Evolutionary conservation across 257 asterid species (phyloP).

Genomic region (Penstemon newberryi): DNA sequence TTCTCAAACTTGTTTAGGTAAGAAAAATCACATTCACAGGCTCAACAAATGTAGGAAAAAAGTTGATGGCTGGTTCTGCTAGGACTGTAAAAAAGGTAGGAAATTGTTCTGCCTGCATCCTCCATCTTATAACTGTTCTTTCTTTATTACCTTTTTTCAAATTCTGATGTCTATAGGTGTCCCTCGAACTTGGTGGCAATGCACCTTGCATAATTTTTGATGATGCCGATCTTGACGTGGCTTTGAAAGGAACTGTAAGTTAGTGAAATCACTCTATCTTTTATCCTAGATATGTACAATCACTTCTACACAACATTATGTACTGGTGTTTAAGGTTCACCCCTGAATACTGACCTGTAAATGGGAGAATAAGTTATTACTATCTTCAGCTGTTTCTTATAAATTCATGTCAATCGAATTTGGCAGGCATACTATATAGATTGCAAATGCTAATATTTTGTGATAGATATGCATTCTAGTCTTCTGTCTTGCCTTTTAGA

Average conservation of each 20-base stretch:
- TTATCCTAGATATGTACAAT: constrained; percentile 5
- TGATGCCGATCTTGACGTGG: constrained; percentile 96
- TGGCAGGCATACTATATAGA: background rate
- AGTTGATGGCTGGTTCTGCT: constrained; percentile 94
- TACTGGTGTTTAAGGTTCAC: constrained; percentile 12
- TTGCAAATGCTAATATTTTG: background rate
- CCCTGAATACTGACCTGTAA: constrained; percentile 10
- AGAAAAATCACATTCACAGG: constrained; percentile 96
- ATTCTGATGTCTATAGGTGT: constrained; percentile 52
- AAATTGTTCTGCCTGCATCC: constrained; percentile 26
- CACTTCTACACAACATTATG: constrained; percentile 9
- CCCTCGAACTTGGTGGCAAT: constrained; percentile 98
- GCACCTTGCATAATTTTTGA: constrained; percentile 97
- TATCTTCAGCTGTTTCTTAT: constrained; percentile 10
- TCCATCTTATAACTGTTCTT: constrained; percentile 21
- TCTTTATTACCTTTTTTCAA: constrained; percentile 15
- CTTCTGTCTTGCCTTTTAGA: background rate
- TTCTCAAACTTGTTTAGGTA: constrained; percentile 50
- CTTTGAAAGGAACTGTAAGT: constrained; percentile 90
- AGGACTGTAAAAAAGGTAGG: constrained; percentile 85
- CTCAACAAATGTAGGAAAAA: constrained; percentile 94
- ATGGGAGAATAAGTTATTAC: constrained; percentile 9
- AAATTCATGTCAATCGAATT: background rate
- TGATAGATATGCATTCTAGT: background rate
- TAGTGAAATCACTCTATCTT: constrained; percentile 28